Conservation (phyloP, 2,329 filamentous ascomycete genomes). For the Fusarium haematococcum region DNA sequence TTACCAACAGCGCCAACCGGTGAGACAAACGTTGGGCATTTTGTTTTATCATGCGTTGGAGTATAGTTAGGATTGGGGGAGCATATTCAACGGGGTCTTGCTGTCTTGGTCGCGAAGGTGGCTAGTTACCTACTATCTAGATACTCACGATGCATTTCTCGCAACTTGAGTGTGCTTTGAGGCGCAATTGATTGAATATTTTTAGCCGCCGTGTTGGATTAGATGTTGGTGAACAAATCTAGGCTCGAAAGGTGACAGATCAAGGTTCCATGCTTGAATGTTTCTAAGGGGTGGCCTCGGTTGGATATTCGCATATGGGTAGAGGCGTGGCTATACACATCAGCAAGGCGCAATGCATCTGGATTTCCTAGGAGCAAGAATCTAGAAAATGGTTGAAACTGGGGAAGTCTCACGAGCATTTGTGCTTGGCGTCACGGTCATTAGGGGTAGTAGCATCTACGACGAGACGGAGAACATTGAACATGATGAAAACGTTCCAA, state of each 20-base stretch:
- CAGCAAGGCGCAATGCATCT: not conserved
- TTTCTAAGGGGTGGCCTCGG: not conserved
- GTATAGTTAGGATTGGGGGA: slow-evolving; percentile 30
- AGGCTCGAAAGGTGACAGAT: not conserved
- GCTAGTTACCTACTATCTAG: slow-evolving; percentile 17
- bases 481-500: not conserved
- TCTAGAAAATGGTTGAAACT: not conserved
- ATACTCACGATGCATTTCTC: slow-evolving; percentile 18
- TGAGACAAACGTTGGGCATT: slow-evolving; percentile 23
- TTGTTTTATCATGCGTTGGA: slow-evolving; percentile 29
- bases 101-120: slow-evolving; percentile 21
- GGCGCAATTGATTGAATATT: not conserved
- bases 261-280: not conserved
- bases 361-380: not conserved
- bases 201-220: not conserved
- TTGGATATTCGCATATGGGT: not conserved
- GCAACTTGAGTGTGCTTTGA: not conserved
- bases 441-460: not conserved
- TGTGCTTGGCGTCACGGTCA: not conserved
- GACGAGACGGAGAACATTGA: not conserved
- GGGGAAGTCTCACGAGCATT: too few species aligned
- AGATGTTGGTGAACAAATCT: not conserved
- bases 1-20: slow-evolving; percentile 55
- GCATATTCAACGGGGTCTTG: slow-evolving; percentile 36
- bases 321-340: not conserved